Evolutionary conservation across 2,329 filamentous ascomycete genomes (phyloP).

Genomic region (Lanzia echinophila): DNA sequence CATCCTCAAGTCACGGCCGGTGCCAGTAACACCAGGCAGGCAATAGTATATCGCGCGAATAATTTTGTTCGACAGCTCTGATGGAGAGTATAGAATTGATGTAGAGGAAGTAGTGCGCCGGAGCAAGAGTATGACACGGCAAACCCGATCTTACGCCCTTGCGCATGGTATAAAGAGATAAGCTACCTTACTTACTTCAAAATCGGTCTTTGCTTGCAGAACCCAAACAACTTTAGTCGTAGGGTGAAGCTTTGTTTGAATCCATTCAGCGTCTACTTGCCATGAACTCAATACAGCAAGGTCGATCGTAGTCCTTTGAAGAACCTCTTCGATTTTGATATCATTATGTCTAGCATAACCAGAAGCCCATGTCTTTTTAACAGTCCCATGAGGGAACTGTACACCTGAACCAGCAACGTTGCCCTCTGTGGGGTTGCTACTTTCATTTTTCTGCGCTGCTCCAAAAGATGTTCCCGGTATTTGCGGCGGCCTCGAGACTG

Average conservation of each 20-base stretch:
- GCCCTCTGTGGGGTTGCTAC: neutral
- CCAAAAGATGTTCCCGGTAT: neutral
- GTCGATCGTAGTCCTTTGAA: slow-evolving; percentile 65
- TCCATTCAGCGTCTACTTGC: slow-evolving; percentile 66
- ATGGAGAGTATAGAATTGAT: no score
- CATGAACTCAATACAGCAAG: slow-evolving; percentile 82
- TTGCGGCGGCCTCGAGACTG: neutral
- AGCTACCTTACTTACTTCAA: slow-evolving; percentile 38
- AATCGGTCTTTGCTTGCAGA: slow-evolving; percentile 46
- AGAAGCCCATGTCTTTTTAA: slow-evolving; percentile 76
- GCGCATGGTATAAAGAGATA: no score
- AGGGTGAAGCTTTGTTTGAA: slow-evolving; percentile 51
- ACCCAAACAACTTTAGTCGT: slow-evolving; percentile 58
- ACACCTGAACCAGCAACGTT: slow-evolving; percentile 15
- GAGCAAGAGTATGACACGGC: no score
- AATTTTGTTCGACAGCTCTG: no score
- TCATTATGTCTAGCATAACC: slow-evolving; percentile 61
- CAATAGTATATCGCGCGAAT: no score
- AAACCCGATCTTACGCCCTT: no score
- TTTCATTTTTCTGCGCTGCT: neutral
- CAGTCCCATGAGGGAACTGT: slow-evolving; percentile 44
- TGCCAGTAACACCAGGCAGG: no score
- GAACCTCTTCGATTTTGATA: slow-evolving; percentile 80
- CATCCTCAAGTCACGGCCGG: no score
- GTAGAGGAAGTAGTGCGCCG: no score